Base-by-base conservation (phyloP, 1,284 basidiomycete species). In the Puccinia coronata region DNA sequence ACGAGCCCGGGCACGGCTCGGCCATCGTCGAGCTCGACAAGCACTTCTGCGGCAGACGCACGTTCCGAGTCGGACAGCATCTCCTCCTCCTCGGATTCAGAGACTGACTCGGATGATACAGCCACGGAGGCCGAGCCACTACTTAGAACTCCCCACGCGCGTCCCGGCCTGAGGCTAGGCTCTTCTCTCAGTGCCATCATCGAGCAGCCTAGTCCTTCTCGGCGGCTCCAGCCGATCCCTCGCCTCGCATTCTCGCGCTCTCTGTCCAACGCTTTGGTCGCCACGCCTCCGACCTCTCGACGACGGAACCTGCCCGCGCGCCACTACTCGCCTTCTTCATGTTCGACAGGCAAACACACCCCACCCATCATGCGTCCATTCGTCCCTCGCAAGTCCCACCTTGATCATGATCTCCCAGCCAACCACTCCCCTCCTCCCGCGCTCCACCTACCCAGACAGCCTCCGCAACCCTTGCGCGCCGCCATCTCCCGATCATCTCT, bases 171-270 rank as follows among this genome's bases (percentile, higher is more conserved):
- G 2, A 51, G 69, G 67, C 41, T 74, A 49, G 79, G 79, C 20
- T 81, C 79, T 53, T 81, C 79, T n/a, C 79, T 81, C 18, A 81
- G 70, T 65, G 79, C 79, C 11, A 81, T 81, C 14, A 59, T 80
- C 34, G 69, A 70, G n/a, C n/a, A n/a, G 31, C 4, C 67, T 16
- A 72, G 20, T 14, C 47, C 39, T 31, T 23, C 73, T 61, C 53
- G 69, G 31, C 69, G 78, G 28, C 23, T 39, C 11, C 55, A 23
- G 20, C 47, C 57, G 25, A 36, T 57, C 51, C 47, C 67, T 55
- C 67, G 69, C 23, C 55, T 70, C 14, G 59, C 67, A 23, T 70
- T 59, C 31, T 69, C 75, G 20, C 67, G 69, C 31, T 63, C 69
- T n/a, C 47, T 49, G 12, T 71, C 65, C 23, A 79, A 57, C 34